Base-by-base conservation (phyloP, 169 alveolate species). In the Babesia microti region DNA sequence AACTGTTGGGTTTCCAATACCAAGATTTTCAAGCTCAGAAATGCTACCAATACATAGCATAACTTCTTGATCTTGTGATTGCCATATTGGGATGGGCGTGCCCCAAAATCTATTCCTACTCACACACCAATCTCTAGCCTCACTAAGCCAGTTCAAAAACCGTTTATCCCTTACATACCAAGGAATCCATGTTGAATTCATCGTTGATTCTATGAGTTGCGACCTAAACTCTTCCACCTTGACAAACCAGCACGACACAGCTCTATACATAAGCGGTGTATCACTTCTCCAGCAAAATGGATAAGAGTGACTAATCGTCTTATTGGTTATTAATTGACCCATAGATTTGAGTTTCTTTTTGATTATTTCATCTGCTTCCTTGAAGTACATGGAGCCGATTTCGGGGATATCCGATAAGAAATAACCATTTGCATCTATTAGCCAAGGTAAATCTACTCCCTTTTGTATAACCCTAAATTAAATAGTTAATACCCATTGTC, bases 251-350 rank as follows among this genome's bases (percentile, higher is more conserved):
- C 93, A 87, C 30, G 92, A 91, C 28, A 94, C 91, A 7, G 99
- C 98, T 50, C 95, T 86, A 79, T 94, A 96, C 14, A 93, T 91
- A 33, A 96, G 80, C 7, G 99, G 99, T 12, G 99, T 94, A 52
- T 96, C 96, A 18, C 98, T 91, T 50, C 99, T 84, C 97, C 98
- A 96, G 75, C 99, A 96, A 71, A 78, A 91, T 0, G 99, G 99
- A 69, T 96, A 96, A 21, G 94, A 84, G 79, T 96, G 99, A 32
- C 63, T 79, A 43, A 50, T 59, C 14, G 83, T 79, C 21, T 78
- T 80, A 33, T 76, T 60, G 52, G 69, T 66, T 15, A 93, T 65
- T 36, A 95, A 61, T 40, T 92, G 48, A 7, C 81, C 88, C 17
- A 65, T 44, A 40, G 57, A 78, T 52, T 91, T 92, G 22, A 95